Evolutionary conservation across 805 yeast species (phyloP).

Genomic region (Saccharomycopsis lassenensis): DNA sequence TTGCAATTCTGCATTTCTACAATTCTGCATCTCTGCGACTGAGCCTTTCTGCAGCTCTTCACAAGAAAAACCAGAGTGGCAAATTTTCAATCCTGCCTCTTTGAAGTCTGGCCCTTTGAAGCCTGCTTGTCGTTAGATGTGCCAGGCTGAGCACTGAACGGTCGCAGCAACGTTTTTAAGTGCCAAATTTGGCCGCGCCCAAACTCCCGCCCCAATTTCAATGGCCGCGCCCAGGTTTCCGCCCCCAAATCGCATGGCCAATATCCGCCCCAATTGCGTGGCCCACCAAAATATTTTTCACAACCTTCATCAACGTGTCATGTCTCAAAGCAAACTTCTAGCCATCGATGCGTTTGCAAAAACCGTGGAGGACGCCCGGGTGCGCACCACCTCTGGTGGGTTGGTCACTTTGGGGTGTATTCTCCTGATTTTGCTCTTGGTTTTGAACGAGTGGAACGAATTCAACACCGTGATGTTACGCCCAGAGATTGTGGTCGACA

Average conservation of each 20-base stretch:
- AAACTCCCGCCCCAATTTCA: background rate
- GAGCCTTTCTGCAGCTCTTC: too few relatives aligned
- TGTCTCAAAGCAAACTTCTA: constrained; percentile 25
- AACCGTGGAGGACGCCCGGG: constrained; percentile 86
- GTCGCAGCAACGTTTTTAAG: background rate
- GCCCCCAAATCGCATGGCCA: background rate
- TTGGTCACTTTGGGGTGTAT: constrained; percentile 67
- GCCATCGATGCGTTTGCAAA: constrained; percentile 86
- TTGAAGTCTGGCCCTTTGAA: too few relatives aligned
- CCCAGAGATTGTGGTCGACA: constrained; percentile 84
- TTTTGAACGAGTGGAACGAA: constrained; percentile 66
- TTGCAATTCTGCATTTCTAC: too few relatives aligned
- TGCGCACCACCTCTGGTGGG: constrained; percentile 86
- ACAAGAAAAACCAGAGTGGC: too few relatives aligned
- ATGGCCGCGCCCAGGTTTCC: background rate
- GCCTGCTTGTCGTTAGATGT: too few relatives aligned
- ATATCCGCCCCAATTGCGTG: too few relatives aligned
- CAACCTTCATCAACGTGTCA: too few relatives aligned
- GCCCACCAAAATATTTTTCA: too few relatives aligned
- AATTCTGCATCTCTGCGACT: too few relatives aligned
- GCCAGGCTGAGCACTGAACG: background rate
- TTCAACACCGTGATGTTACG: constrained; percentile 56
- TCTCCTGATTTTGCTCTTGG: constrained; percentile 46
- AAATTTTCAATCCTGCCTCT: too few relatives aligned
- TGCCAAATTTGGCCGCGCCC: background rate